These are phyloP conservation scores for Cetraspora pellucida DNA, from an alignment of 192 early-diverging fungal genomes.

Conservation along the genomic window DNA sequence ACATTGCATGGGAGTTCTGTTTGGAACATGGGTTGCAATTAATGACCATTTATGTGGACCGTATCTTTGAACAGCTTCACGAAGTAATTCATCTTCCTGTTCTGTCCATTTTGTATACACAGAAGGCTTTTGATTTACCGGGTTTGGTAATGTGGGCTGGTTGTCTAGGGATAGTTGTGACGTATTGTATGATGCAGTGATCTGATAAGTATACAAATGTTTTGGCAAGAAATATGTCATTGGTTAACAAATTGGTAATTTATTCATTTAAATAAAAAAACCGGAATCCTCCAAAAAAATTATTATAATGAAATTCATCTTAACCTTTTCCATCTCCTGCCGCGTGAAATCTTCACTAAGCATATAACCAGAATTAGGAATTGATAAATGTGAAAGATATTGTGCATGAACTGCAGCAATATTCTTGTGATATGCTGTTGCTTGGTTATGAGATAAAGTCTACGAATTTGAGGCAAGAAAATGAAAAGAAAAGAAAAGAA, in stretches of 20 bases:
- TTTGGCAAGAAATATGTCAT: too few relatives aligned
- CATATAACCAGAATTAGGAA: neutral
- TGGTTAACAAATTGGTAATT: too few relatives aligned
- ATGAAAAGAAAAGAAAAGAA: neutral
- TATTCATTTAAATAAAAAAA: too few relatives aligned
- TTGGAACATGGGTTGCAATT: constrained; percentile 52
- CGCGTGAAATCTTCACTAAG: neutral
- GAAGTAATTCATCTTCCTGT: constrained; percentile 48
- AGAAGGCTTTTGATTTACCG: constrained; percentile 39
- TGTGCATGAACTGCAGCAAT: neutral
- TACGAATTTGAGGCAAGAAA: neutral
- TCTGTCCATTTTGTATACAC: constrained; percentile 53
- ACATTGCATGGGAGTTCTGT: constrained; percentile 57
- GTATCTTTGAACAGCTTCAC: constrained; percentile 43
- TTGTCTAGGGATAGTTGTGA: neutral
- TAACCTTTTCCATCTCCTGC: neutral
- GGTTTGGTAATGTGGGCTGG: neutral
- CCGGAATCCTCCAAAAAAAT: neutral
- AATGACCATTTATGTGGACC: constrained; percentile 54
- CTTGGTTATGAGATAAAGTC: neutral
- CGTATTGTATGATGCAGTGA: neutral
- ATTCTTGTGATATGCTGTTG: neutral
- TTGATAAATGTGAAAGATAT: neutral
- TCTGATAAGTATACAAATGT: neutral
- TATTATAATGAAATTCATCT: neutral